Evolutionary conservation across 106 monocot species (phyloP), one percentile per base, ranked within the genome.

Genomic region (Dendrobium officinale): DNA sequence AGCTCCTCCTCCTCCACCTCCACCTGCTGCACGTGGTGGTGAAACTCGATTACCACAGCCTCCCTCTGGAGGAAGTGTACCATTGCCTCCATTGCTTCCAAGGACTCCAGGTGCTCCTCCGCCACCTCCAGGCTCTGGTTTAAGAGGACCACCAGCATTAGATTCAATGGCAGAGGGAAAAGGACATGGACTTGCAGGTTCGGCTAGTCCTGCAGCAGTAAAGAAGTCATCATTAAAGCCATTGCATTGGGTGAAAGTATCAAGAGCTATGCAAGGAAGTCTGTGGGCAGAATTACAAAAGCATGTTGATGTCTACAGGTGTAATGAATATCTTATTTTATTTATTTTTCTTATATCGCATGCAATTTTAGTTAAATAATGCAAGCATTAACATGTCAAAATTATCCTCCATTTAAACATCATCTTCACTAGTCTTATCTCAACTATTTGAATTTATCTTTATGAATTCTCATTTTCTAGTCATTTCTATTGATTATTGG

Each of bases 281-380:
- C 91, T 99, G 68, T 99, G 98, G 98, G 98, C 89, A 33, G 98
- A 99, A 55, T 67, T 95, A 73, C 98, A 99, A 41, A 92, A 89
- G 55, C 79, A 95, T 80, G 81, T 88, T 74, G 92, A 99, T 82
- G 55, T 86, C 76, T 83, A 88, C 16, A 93, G 89, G 98, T 99
- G 90, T 44, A 15, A 64, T 55, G 55, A 41, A 51, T 49, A 64
- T 33, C 40, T 51, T 64, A 33, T 31, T 82, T 75, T 74, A 10
- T 51, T 10, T 70, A 3, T 42, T 43, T 73, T 73, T 73, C 20
- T 73, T 73, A 4, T 11, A 33, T 31, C 68, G 9, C 9, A 68
- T 15, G 31, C 33, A 90, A 92, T 68, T 18, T 5, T 33, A 68
- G 31, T 68, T 68, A 29, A 33, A n/a, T 61, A 61, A 61, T 22